Conservation (phyloP, 257 asterid species). For the Primulina tabacum region DNA sequence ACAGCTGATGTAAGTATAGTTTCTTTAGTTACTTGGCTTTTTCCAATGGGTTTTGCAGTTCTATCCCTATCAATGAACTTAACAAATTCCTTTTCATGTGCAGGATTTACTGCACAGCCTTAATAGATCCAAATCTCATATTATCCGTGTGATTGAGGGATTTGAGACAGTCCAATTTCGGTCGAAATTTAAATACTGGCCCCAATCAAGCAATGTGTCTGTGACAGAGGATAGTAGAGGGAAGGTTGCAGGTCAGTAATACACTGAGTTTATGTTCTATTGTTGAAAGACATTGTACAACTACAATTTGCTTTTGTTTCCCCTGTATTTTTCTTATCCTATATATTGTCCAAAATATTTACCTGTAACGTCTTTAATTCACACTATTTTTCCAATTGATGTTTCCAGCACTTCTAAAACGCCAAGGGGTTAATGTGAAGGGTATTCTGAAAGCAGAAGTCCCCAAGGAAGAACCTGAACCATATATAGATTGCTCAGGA, state of each 20-base stretch:
- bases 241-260: slow-evolving; percentile 91
- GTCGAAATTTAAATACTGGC: slow-evolving; percentile 86
- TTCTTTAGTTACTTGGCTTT: slow-evolving; percentile 27
- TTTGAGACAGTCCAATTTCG: slow-evolving; percentile 86
- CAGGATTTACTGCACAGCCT: slow-evolving; percentile 63
- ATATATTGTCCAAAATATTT: slow-evolving; percentile 21
- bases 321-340: slow-evolving; percentile 10
- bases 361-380: slow-evolving; percentile 19
- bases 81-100: slow-evolving; percentile 15
- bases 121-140: slow-evolving; percentile 63
- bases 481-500: slow-evolving; percentile 88
- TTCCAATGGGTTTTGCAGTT: slow-evolving; percentile 20
- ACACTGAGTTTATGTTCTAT: slow-evolving; percentile 20
- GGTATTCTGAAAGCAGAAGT: slow-evolving; percentile 90
- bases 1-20: slow-evolving; percentile 70
- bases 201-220: slow-evolving; percentile 62
- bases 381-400: slow-evolving; percentile 26
- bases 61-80: slow-evolving; percentile 23
- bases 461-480: slow-evolving; percentile 84
- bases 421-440: slow-evolving; percentile 92
- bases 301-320: slow-evolving; percentile 6
- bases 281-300: slow-evolving; percentile 2
- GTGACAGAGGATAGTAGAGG: slow-evolving; percentile 97
- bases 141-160: slow-evolving; percentile 90
- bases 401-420: slow-evolving; percentile 79